Conservation (phyloP, 2,329 filamentous ascomycete genomes). For the Neurospora crassa region DNA sequence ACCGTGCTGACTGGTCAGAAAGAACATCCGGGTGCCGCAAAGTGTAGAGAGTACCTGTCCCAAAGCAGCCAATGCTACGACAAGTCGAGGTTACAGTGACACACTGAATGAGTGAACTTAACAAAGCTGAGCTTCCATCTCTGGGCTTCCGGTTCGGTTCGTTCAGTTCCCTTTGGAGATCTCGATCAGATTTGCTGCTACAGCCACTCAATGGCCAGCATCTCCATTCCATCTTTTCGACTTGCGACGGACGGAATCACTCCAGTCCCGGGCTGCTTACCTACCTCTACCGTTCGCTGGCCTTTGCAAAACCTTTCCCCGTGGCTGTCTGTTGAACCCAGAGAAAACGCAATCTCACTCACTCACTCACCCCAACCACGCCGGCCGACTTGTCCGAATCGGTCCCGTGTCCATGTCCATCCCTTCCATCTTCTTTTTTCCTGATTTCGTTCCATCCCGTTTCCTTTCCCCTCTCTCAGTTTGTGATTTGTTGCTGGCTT, state of each 20-base stretch:
- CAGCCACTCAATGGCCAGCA: neutral
- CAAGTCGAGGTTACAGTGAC: neutral
- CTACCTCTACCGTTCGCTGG: no score
- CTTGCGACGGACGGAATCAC: neutral
- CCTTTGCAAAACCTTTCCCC: neutral
- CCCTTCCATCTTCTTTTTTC: neutral
- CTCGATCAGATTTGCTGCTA: neutral
- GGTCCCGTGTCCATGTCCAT: neutral
- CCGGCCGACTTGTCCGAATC: neutral
- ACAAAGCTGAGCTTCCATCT: neutral
- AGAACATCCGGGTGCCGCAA: no score
- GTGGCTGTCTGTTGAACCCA: no score
- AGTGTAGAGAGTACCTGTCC: neutral
- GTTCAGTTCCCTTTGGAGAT: no score
- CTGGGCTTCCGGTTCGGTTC: neutral
- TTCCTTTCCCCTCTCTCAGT: neutral
- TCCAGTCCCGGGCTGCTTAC: neutral
- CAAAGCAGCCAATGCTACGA: neutral
- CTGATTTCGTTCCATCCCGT: neutral
- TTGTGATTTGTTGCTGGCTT: neutral
- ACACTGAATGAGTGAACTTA: neutral
- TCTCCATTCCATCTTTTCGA: neutral
- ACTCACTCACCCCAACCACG: neutral
- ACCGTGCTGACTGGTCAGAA: neutral
- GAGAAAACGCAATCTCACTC: neutral